Conservation (phyloP, 192 early-diverging fungal species). For the Rhizoclosmatium sp. region DNA sequence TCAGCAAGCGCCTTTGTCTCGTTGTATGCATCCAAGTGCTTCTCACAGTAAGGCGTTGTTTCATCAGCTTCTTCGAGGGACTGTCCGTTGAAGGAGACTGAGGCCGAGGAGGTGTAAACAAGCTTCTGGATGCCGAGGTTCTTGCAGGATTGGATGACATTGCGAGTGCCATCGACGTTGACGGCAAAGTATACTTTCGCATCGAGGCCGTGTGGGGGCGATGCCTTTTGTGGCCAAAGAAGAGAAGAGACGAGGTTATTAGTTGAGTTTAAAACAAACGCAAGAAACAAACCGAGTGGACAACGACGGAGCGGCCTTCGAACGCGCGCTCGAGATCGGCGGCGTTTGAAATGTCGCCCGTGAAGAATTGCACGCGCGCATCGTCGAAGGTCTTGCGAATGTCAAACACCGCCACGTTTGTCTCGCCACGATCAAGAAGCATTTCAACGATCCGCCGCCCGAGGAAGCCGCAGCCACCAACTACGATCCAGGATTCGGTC, state of each 20-base stretch:
- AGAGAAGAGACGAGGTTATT: background rate
- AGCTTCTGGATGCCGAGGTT: conserved; percentile 69
- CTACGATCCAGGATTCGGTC: conserved; percentile 38
- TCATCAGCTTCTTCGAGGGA: conserved; percentile 84
- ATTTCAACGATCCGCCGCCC: conserved; percentile 79
- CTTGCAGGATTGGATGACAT: conserved; percentile 81
- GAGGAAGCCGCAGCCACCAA: conserved; percentile 89
- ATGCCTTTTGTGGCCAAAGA: conserved; percentile 54
- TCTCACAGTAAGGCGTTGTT: conserved; percentile 73
- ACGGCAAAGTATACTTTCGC: conserved; percentile 74
- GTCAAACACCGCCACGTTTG: conserved; percentile 82
- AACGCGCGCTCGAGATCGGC: conserved; percentile 66
- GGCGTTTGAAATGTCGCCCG: conserved; percentile 68
- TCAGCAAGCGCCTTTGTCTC: conserved; percentile 89
- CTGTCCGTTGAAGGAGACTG: conserved; percentile 86
- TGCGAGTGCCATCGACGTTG: conserved; percentile 76
- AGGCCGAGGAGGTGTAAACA: conserved; percentile 87
- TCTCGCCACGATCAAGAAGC: conserved; percentile 65
- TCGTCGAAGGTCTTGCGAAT: conserved; percentile 52
- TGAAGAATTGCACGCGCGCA: conserved; percentile 50
- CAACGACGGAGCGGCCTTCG: conserved; percentile 71
- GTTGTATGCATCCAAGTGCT: conserved; percentile 87
- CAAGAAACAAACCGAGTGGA: conserved; percentile 69
- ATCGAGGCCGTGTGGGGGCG: conserved; percentile 78
- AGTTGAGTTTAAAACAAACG: background rate